Conservation (phyloP, 1,284 basidiomycete species). For the Fomitopsis schrenkii region DNA sequence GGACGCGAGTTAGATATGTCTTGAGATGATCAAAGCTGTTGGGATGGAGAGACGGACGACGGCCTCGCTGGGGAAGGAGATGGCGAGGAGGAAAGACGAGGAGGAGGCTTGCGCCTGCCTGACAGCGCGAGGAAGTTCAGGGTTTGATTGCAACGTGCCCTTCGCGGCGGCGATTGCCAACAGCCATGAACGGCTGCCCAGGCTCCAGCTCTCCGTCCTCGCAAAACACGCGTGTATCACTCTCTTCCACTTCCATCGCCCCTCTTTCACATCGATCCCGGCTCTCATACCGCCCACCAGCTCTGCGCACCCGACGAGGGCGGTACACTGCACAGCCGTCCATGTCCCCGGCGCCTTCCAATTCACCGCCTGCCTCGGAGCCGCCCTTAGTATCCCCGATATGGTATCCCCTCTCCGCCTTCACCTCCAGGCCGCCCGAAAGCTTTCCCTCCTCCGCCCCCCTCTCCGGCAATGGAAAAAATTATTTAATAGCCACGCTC, state of each 20-base stretch:
- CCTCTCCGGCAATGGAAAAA: too few species aligned
- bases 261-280: conserved; percentile 1
- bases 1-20: conserved; percentile 32
- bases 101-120: conserved; percentile 45
- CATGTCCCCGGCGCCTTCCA: not conserved
- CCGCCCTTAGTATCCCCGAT: not conserved
- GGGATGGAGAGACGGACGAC: conserved; percentile 3
- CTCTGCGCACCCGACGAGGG: not conserved
- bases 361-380: not conserved
- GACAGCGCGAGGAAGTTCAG: conserved; percentile 43
- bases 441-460: not conserved
- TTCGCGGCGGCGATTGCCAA: conserved; percentile 39
- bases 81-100: conserved; percentile 21
- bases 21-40: conserved; percentile 8
- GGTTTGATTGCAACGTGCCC: conserved; percentile 73
- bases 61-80: conserved; percentile 28
- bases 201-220: conserved; percentile 13
- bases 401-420: not conserved
- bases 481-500: too few species aligned
- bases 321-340: not conserved
- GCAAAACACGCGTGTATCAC: conserved; percentile 28
- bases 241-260: conserved; percentile 7
- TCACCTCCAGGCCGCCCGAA: not conserved
- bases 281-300: not conserved
- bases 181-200: conserved; percentile 4